phyloP scores from a whole-genome alignment of 1,284 basidiomycete species.

The Sanghuangporus baumii region DNA sequence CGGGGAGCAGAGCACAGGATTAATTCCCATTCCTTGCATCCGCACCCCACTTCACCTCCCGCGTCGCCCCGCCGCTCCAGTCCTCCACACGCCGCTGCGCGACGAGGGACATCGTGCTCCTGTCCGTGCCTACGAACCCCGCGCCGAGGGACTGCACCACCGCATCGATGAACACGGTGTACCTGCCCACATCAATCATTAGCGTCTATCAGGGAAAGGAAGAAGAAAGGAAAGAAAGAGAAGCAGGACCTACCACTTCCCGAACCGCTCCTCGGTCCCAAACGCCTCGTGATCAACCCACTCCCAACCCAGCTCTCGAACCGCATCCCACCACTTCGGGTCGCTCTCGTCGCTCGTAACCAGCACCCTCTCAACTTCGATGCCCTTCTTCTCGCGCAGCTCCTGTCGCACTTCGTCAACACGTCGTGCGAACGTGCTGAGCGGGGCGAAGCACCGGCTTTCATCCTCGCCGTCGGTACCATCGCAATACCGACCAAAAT shows the following conservation, averaged over 20 bases:
- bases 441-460: conserved; percentile 56
- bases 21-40: background rate
- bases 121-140: conserved; percentile 65
- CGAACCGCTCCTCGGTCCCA: conserved; percentile 45
- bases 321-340: conserved; percentile 58
- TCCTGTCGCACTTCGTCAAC: conserved; percentile 59
- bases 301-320: conserved; percentile 54
- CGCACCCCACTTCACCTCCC: conserved; percentile 46
- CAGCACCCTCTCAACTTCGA: conserved; percentile 51
- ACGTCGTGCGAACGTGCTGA: conserved; percentile 50
- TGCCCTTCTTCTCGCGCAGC: conserved; percentile 40
- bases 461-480: conserved; percentile 22
- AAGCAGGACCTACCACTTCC: conserved; percentile 47
- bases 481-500: conserved; percentile 50
- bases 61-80: conserved; percentile 56
- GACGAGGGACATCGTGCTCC: conserved; percentile 63
- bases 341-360: conserved; percentile 71
- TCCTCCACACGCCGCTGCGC: conserved; percentile 57
- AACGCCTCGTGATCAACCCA: conserved; percentile 47
- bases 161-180: conserved; percentile 64
- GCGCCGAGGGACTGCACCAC: conserved; percentile 58
- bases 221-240: background rate
- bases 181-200: conserved; percentile 36
- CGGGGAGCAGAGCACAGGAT: background rate
- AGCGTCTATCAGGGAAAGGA: background rate